Conservation (phyloP, 1,139 yeast genomes). For the Wickerhamomyces sp. region DNA sequence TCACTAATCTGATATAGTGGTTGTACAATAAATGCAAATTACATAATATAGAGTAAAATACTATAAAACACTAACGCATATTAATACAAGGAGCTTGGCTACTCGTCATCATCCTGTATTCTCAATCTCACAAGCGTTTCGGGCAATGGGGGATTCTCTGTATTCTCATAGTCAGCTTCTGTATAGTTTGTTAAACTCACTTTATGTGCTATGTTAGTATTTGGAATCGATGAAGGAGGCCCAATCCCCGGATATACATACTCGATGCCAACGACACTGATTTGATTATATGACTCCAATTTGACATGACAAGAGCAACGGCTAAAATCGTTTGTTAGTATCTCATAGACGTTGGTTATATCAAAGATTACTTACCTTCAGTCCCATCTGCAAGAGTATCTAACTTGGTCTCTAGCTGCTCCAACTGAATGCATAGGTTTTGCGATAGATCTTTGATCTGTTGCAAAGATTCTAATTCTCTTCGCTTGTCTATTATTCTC, state of each 20-base stretch:
- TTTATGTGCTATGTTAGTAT: constrained; percentile 10
- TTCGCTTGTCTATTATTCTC: constrained; percentile 20
- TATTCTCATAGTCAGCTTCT: constrained; percentile 42
- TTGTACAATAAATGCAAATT: background rate
- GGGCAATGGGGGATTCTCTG: constrained; percentile 42
- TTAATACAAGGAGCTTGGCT: background rate
- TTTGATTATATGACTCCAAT: constrained; percentile 67
- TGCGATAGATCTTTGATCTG: constrained; percentile 17
- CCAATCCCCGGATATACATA: constrained; percentile 9
- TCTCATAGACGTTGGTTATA: no score
- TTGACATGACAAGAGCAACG: constrained; percentile 49
- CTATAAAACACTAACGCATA: background rate
- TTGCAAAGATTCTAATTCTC: constrained; percentile 18
- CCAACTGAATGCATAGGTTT: constrained; percentile 20
- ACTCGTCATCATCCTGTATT: constrained; percentile 34
- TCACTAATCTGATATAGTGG: background rate
- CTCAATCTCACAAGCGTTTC: constrained; percentile 68
- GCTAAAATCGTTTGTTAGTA: constrained; percentile 24
- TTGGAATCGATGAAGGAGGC: no score
- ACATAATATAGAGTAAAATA: background rate
- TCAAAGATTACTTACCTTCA: constrained; percentile 18
- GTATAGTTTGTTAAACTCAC: constrained; percentile 47
- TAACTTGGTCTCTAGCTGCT: constrained; percentile 21
- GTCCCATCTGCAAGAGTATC: constrained; percentile 25
- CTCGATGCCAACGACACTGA: constrained; percentile 64